Base-by-base conservation (phyloP, 108 stramenopile genomes). In the Pelagomonas calceolata region DNA sequence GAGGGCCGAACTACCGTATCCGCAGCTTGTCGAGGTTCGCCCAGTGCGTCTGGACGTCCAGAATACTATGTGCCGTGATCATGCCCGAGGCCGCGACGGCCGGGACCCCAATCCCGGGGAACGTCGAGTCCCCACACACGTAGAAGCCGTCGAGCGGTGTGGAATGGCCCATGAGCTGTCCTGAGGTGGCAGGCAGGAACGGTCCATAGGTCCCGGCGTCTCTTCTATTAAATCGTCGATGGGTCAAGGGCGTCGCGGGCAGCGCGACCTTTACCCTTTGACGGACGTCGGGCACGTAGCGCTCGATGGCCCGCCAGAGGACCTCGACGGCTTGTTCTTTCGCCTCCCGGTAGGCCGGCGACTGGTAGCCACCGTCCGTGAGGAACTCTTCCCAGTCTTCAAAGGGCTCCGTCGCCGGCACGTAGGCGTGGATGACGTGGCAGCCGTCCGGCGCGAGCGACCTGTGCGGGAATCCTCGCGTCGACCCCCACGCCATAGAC, bases 371-470 rank as follows among this genome's bases (percentile, higher is more conserved):
- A 34, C 89, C 84, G 39, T 78, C 80, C 33, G 89, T 80, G 67
- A 93, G 89, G 71, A 94, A 68, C 0, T 89, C 87, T 64, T 90
- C 89, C 93, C 93, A 96, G 65, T 80, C 79, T 66, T 87, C 91
- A 74, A 89, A 95, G 33, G 82, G 80, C 67, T 90, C 93, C 64
- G 90, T 94, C 21, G 89, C 94, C 21, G 94, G 90, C 3, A 89
- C 87, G 75, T 94, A 94, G 4, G 92, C 92, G 78, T 94, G 93
- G 10, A 95, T 68, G n/a, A 92, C 92, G 75, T 95, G 94, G 63
- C 91, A 87, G 16, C 93, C 93, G 68, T 82, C 82, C 14, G 94
- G 94, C 30, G 94, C 94, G 30, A 95, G 66, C 0, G 84, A 68
- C n/a, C n/a, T n/a, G n/a, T n/a, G n/a, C n/a, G n/a, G n/a, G n/a